Percentiles rank a stretch among this genome's conserved stretches.
These are phyloP conservation scores for Xylogone sp. DNA, from an alignment of 2,329 filamentous ascomycete species.

Conservation along the genomic window DNA sequence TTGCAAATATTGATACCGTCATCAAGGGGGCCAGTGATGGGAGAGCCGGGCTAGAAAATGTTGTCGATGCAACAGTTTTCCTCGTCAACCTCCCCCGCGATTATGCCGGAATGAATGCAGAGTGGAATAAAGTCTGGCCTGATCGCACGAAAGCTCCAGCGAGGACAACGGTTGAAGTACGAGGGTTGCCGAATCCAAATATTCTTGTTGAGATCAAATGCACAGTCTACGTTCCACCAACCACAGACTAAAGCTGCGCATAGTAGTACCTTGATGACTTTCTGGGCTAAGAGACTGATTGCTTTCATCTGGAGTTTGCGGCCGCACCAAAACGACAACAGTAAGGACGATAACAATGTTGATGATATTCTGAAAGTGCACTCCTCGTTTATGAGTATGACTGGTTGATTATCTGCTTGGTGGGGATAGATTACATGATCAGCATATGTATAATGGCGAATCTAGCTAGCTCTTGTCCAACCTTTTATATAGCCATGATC, in stretches of 20 bases:
- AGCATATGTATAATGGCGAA: no score
- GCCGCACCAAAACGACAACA: no score
- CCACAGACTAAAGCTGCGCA: background rate
- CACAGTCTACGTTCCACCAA: conserved; percentile 1
- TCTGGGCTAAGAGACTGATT: background rate
- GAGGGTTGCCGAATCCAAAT: conserved; percentile 28
- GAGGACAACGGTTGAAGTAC: conserved; percentile 30
- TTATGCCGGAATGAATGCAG: conserved; percentile 31
- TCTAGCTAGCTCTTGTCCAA: no score
- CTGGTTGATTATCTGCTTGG: no score
- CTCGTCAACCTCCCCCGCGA: conserved; percentile 30
- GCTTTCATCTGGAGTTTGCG: no score
- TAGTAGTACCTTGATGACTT: background rate
- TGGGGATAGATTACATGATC: no score
- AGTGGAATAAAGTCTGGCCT: conserved; percentile 32
- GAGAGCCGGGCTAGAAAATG: conserved; percentile 24
- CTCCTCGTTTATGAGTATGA: no score
- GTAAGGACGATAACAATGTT: no score
- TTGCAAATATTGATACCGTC: conserved; percentile 29
- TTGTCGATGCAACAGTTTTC: conserved; percentile 32
- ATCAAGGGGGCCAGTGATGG: conserved; percentile 28
- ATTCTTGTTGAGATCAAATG: conserved; percentile 32
- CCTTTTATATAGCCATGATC: no score
- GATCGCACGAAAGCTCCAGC: conserved; percentile 28
- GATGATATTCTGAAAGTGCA: no score